Conservation (phyloP, 805 yeast genomes). For the Ogataea nonfermentans region DNA sequence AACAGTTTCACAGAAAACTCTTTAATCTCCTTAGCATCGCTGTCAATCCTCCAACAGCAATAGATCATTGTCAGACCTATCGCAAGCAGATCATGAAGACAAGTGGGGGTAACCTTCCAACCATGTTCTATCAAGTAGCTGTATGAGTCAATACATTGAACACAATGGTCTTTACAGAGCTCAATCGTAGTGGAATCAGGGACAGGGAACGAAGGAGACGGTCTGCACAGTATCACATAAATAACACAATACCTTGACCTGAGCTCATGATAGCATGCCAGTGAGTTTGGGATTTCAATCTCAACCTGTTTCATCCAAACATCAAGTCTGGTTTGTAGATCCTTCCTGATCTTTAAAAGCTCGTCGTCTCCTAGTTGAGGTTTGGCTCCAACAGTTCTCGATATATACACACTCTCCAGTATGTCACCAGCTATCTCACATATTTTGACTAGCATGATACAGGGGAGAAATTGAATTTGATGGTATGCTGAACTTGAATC, state of each 20-base stretch:
- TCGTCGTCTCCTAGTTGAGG: slow-evolving; percentile 23
- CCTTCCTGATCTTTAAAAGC: slow-evolving; percentile 9
- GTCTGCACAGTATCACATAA: slow-evolving; percentile 23
- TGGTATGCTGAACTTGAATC: slow-evolving; percentile 12
- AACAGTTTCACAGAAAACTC: slow-evolving; percentile 15
- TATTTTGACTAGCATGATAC: slow-evolving; percentile 19
- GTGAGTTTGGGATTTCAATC: slow-evolving; percentile 16
- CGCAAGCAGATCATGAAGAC: slow-evolving; percentile 23
- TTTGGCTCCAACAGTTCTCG: slow-evolving; percentile 22
- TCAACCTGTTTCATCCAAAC: slow-evolving; percentile 23
- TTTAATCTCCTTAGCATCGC: slow-evolving; percentile 14
- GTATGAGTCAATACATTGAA: slow-evolving; percentile 19
- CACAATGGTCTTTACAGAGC: slow-evolving; percentile 21
- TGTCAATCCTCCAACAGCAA: slow-evolving; percentile 27
- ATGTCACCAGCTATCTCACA: slow-evolving; percentile 24
- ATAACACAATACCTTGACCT: slow-evolving; percentile 22
- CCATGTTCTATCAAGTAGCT: slow-evolving; percentile 12
- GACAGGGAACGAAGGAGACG: slow-evolving; percentile 26
- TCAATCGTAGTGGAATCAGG: slow-evolving; percentile 19
- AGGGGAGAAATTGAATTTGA: slow-evolving; percentile 22
- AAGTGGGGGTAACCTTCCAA: slow-evolving; percentile 20
- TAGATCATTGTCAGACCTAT: slow-evolving; percentile 26
- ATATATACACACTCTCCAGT: slow-evolving; percentile 26
- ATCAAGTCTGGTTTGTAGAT: slow-evolving; percentile 16
- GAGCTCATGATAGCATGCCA: slow-evolving; percentile 21